Evolutionary conservation across 129 eudicot species (phyloP).

Genomic region (Solidago caesia): DNA sequence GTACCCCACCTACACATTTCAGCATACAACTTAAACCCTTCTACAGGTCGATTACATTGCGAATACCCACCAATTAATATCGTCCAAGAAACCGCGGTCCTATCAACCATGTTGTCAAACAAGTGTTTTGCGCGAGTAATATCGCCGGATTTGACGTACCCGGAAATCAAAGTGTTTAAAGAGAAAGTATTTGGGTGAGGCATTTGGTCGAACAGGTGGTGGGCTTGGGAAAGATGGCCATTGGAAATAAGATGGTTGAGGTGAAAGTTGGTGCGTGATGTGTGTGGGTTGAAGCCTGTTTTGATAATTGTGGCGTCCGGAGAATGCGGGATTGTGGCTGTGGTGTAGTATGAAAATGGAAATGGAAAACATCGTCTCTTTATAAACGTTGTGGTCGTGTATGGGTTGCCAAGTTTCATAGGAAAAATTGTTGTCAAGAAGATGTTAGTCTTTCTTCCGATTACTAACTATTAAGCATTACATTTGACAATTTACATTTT

Average conservation of each 20-base stretch:
- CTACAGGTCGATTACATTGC: conserved; percentile 40
- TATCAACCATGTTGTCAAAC: conserved; percentile 49
- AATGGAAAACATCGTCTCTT: conserved; percentile 1
- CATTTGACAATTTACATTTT: too few relatives aligned
- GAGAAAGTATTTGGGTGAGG: conserved; percentile 52
- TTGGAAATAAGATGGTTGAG: conserved; percentile 36
- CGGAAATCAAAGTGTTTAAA: conserved; percentile 53
- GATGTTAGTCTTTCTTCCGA: too few relatives aligned
- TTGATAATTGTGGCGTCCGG: conserved; percentile 61
- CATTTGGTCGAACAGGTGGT: conserved; percentile 75
- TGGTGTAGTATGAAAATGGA: conserved; percentile 14
- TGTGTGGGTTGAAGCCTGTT: conserved; percentile 66
- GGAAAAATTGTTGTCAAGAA: conserved; percentile 15
- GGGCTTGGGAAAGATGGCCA: conserved; percentile 46
- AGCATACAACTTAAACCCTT: conserved; percentile 55
- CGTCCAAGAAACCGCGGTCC: conserved; percentile 74
- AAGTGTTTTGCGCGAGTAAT: conserved; percentile 51
- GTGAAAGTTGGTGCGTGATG: conserved; percentile 52
- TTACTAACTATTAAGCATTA: too few relatives aligned
- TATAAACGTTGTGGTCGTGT: background rate
- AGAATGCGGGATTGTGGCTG: conserved; percentile 15
- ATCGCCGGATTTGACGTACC: conserved; percentile 55
- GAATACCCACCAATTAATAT: conserved; percentile 80
- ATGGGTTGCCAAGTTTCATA: conserved; percentile 22
- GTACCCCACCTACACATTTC: conserved; percentile 65